These are phyloP conservation scores for Bjerkandera adusta DNA, from an alignment of 1,284 basidiomycete species.

Conservation along the genomic window DNA sequence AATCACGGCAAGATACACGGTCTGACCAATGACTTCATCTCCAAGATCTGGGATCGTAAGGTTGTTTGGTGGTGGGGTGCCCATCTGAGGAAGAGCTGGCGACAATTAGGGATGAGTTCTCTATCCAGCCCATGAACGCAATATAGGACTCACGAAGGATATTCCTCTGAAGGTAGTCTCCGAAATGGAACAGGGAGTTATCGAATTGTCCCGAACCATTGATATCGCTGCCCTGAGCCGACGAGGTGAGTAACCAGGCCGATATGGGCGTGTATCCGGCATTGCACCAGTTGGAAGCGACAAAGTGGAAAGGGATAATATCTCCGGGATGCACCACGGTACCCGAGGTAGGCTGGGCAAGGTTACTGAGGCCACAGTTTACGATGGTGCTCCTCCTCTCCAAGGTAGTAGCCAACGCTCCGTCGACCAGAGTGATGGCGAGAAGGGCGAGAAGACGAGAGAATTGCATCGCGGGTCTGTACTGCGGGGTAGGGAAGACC, in stretches of 20 bases:
- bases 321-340: constrained; percentile 2
- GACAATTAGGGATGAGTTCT: background rate
- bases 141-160: background rate
- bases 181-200: background rate
- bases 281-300: background rate
- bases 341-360: background rate
- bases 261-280: background rate
- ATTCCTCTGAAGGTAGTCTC: background rate
- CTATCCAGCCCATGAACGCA: background rate
- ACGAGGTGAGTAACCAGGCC: background rate
- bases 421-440: background rate
- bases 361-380: background rate
- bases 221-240: background rate
- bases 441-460: background rate
- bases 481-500: too few species aligned
- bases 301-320: background rate
- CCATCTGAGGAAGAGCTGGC: background rate
- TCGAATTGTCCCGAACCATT: background rate
- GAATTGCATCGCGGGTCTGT: background rate
- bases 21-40: background rate
- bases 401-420: background rate
- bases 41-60: background rate
- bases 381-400: background rate
- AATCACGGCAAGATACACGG: background rate
- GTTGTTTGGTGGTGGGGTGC: constrained; percentile 1